Percentiles rank a stretch among this genome's conserved stretches.
phyloP scores from a whole-genome alignment of 768 basidiomycete genomes.

The Boletus reticulatus region DNA sequence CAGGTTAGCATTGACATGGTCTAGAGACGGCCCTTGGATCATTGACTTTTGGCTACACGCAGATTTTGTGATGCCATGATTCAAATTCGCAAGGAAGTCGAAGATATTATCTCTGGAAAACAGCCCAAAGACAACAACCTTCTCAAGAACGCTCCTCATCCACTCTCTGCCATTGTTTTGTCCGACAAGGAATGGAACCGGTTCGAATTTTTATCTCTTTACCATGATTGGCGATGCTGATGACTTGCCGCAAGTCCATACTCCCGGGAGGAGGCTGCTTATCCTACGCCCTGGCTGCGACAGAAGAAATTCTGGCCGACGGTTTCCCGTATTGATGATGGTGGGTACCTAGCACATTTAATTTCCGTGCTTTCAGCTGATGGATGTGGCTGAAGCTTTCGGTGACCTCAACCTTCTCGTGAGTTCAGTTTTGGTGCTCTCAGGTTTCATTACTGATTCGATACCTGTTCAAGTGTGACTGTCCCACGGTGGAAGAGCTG shows the following conservation, averaged over 20 bases:
- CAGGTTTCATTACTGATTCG: slow-evolving; percentile 6
- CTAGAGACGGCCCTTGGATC: neutral
- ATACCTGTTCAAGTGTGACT: slow-evolving; percentile 61
- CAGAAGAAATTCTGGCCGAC: slow-evolving; percentile 98
- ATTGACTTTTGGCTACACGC: neutral
- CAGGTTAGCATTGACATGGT: slow-evolving; percentile 42
- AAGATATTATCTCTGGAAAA: slow-evolving; percentile 81
- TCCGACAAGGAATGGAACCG: slow-evolving; percentile 84
- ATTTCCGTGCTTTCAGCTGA: neutral
- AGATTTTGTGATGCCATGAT: slow-evolving; percentile 99
- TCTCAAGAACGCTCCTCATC: slow-evolving; percentile 92
- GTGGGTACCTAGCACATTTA: slow-evolving; percentile 43
- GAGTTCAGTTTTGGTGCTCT: slow-evolving; percentile 35
- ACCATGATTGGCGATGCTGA: slow-evolving; percentile 4
- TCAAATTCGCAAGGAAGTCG: slow-evolving; percentile 87
- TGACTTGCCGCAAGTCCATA: slow-evolving; percentile 62
- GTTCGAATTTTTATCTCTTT: slow-evolving; percentile 38
- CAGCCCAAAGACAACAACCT: slow-evolving; percentile 92
- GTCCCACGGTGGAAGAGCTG: slow-evolving; percentile 80
- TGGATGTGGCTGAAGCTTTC: slow-evolving; percentile 55
- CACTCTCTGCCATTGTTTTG: slow-evolving; percentile 68
- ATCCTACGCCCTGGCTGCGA: slow-evolving; percentile 77
- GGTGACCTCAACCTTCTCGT: slow-evolving; percentile 91
- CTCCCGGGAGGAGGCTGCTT: slow-evolving; percentile 86
- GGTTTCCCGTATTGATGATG: slow-evolving; percentile 89